phyloP scores from a whole-genome alignment of 2,329 filamentous ascomycete genomes.

The Kalaharituber pfeilii region DNA sequence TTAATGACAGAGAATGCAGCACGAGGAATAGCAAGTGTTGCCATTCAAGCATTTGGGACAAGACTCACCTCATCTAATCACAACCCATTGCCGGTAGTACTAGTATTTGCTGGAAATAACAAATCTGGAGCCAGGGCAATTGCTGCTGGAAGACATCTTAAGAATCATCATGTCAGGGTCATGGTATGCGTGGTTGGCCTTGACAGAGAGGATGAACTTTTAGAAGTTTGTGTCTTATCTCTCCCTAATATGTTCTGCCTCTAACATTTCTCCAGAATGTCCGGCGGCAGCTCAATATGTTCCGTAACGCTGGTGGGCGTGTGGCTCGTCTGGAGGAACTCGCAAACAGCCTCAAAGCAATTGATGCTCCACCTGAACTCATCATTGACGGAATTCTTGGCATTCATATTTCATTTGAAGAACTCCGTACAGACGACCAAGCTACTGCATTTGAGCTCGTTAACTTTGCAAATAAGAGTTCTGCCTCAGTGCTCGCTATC shows the following conservation, averaged over 20 bases:
- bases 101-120: constrained; percentile 90
- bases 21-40: constrained; percentile 70
- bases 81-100: constrained; percentile 38
- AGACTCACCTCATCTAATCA: constrained; percentile 28
- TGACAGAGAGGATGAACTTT: constrained; percentile 62
- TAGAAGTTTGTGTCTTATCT: constrained; percentile 38
- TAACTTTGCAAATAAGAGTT: constrained; percentile 80
- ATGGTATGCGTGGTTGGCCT: constrained; percentile 71
- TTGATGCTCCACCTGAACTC: constrained; percentile 51
- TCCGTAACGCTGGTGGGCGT: constrained; percentile 64
- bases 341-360: constrained; percentile 35
- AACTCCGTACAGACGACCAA: constrained; percentile 66
- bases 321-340: constrained; percentile 46
- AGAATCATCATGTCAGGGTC: constrained; percentile 64
- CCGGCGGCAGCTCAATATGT: constrained; percentile 64
- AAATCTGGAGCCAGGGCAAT: constrained; percentile 71
- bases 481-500: constrained; percentile 67
- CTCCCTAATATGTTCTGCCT: not conserved
- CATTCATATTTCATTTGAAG: constrained; percentile 73
- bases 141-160: constrained; percentile 69
- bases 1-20: constrained; percentile 86
- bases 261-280: constrained; percentile 36
- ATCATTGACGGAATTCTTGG: constrained; percentile 82
- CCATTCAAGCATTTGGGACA: constrained; percentile 49
- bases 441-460: constrained; percentile 75